phyloP scores from a whole-genome alignment of 768 basidiomycete species.

The Kwoniella sp. region DNA sequence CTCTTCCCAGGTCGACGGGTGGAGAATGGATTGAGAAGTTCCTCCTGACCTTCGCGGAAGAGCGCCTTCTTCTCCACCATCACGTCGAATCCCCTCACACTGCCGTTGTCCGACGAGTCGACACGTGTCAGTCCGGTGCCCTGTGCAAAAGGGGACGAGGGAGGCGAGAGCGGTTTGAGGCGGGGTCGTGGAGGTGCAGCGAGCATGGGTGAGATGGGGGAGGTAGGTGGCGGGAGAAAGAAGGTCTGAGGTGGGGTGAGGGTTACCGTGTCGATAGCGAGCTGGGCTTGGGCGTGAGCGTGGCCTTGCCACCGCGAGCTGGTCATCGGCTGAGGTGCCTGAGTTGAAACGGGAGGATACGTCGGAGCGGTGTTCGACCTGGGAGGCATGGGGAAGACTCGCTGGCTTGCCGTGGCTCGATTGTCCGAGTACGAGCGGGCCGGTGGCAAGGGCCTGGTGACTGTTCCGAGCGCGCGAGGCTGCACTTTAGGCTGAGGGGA shows the following conservation, averaged over 20 bases:
- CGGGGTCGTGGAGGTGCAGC: constrained; percentile 28
- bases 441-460: constrained; percentile 1
- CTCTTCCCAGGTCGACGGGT: constrained; percentile 16
- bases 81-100: constrained; percentile 29
- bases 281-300: not conserved
- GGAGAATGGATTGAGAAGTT: constrained; percentile 29
- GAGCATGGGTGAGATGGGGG: constrained; percentile 34
- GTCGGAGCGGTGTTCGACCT: constrained; percentile 3
- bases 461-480: not conserved
- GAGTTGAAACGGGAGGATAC: constrained; percentile 8
- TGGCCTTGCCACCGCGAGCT: too few relatives aligned
- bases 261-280: constrained; percentile 1
- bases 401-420: not conserved
- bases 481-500: too few relatives aligned
- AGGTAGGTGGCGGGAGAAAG: constrained; percentile 23
- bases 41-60: constrained; percentile 40
- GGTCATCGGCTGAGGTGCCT: not conserved
- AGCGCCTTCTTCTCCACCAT: constrained; percentile 41
- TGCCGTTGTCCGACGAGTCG: constrained; percentile 8
- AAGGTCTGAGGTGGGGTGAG: constrained; percentile 5
- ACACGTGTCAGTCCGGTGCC: not conserved
- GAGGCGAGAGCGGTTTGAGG: constrained; percentile 16
- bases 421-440: not conserved
- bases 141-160: constrained; percentile 18
- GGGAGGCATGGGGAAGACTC: not conserved